Evolutionary conservation across 169 alveolate genomes (phyloP), one percentile per base, ranked within the genome.

Genomic region (Pseudocohnilembus persalinus): DNA sequence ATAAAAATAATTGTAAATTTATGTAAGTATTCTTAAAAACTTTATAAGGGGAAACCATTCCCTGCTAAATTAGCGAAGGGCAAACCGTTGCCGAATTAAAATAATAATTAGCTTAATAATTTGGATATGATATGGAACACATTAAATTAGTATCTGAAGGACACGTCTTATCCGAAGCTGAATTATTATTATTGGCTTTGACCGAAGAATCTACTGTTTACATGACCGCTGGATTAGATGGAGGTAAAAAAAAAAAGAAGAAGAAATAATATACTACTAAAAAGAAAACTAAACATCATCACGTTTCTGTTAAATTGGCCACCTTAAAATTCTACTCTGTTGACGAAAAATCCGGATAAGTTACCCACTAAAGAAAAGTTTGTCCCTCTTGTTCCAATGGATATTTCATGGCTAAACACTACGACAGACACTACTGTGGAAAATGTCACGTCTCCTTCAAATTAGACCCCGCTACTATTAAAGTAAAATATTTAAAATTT

Each of bases 381-480:
- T 98, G 99, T 92, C 99, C 98, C 64, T 88, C 95, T 81, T 98
- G 99, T 90, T 99, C 99, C 77, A 95, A 98, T 31, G 99, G 99
- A 76, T 98, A 98, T 73, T 99, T 98, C 96, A 98, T 98, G 99
- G 99, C 99, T 31, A 96, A 97, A 86, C 99, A 99, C 96, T 96
- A 94, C 94, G 98, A 98, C 96, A 98, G 99, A 92, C 97, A 96
- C 87, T 98, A 98, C 96, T 99, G 99, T 94, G 99, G 99, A 74
- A 97, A 98, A 90, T 98, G 99, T 93, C 98, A 98, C 80, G 92
- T 95, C 83, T 98, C 99, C 30, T 96, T 95, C 92, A 88, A 76
- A 76, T 74, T 85, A 74, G 86, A 85, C 74, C 77, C 83, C 49
- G 90, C 83, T 30, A 85, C 90, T 29, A 85, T 29, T 74, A 74